These are phyloP conservation scores for Aleurites moluccanus DNA, from an alignment of 441 rosid species.

Conservation along the genomic window DNA sequence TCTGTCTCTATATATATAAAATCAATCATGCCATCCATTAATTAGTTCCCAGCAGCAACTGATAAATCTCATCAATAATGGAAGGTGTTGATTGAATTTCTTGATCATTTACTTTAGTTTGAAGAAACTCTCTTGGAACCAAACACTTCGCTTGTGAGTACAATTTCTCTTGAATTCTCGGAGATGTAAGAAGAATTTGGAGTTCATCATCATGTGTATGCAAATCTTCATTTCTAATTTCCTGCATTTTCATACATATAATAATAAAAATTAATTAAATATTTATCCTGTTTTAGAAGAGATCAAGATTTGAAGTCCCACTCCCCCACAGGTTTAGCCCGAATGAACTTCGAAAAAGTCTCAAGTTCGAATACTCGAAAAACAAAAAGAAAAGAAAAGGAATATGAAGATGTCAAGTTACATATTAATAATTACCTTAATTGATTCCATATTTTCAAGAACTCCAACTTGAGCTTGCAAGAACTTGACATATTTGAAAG, in stretches of 20 bases:
- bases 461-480: constrained; percentile 60
- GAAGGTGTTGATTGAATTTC: constrained; percentile 34
- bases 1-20: neutral
- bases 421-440: neutral
- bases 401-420: too few species aligned
- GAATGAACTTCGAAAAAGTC: too few species aligned
- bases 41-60: too few species aligned
- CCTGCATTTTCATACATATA: constrained; percentile 17
- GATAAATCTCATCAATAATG: constrained; percentile 32
- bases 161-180: constrained; percentile 61
- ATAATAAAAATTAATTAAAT: too few species aligned
- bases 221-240: constrained; percentile 13
- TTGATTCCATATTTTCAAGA: constrained; percentile 37
- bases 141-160: constrained; percentile 52
- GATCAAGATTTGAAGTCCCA: too few species aligned
- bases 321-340: too few species aligned
- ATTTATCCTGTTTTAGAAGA: too few species aligned
- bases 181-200: constrained; percentile 41
- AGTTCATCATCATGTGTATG: constrained; percentile 25
- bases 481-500: constrained; percentile 68
- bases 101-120: constrained; percentile 32
- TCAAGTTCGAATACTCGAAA: too few species aligned
- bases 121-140: constrained; percentile 46
- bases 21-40: neutral
- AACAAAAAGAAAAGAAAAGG: too few species aligned